Base-by-base conservation (phyloP, 148 eudicot genomes). In the Dianthus caryophyllus region DNA sequence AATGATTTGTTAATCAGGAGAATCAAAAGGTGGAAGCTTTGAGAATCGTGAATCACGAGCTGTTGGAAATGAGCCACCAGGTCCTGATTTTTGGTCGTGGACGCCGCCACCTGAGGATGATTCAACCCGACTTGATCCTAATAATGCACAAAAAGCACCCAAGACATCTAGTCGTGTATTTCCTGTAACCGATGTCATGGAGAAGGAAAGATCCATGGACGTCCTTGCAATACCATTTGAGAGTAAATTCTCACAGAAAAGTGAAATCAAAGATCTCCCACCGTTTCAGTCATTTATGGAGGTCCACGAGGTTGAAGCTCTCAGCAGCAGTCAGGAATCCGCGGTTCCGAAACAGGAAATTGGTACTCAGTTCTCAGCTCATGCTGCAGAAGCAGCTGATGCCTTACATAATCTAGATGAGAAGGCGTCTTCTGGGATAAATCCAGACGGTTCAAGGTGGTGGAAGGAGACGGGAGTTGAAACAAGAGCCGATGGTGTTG, bases 41-140 rank as follows among this genome's bases (percentile, higher is more conserved):
- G 60, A 67, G 39, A 33, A 64, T 20, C 59, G 70, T 59, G 74
- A 66, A 33, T 69, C 84, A 25, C 62, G 73, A 60, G 73, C 57
- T 65, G 68, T 77, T 33, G 66, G 33, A 47, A 79, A 38, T 52
- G 79, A 66, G 63, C 72, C 93, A 25, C 97, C 97, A 1, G 97
- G 97, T 67, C 91, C 97, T 43, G 75, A 78, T 70, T 92, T 92
- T 71, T 92, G 97, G 97, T 80, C 89, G 24, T 92, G 97, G 97
- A 72, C 82, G 36, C 97, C 97, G 43, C 96, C 96, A 60, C 53
- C 73, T 3, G 79, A 67, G 18, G 69, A 74, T 62, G 80, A 69
- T 62, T 64, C 65, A n/a, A 47, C 30, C 38, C 59, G 29, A 20
- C 67, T 27, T 36, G 76, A 61, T 61, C 76, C 64, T 31, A 64